Base-by-base conservation (phyloP, 1,284 basidiomycete species). In the Spongispora temasekensis region DNA sequence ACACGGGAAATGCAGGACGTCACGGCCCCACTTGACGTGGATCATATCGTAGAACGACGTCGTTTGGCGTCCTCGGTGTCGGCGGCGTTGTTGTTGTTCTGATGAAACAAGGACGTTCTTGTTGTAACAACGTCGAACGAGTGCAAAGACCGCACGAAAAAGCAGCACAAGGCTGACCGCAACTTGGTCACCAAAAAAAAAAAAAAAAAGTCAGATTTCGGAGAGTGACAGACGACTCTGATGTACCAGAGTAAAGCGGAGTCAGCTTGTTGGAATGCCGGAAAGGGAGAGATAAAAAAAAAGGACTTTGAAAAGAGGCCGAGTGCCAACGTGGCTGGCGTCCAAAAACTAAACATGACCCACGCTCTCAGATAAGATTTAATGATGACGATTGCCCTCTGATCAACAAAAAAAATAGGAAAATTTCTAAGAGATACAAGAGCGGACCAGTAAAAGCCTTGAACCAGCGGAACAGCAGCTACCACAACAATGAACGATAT, bases 21-120 rank as follows among this genome's bases (percentile, higher is more conserved):
- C 85, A 63, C 79, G 80, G 48, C 80, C 84, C 86, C 87, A 90
- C 74, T 88, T 87, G 65, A 89, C 81, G 60, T 80, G 79, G 66
- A 88, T 75, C 71, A 72, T 72, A 31, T 60, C 35, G 57, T 56
- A 27, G 28, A 72, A 63, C 7, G 70, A 79, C n/a, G 48, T 54
- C 13, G 61, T 64, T 15, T 31, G 50, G 21, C 51, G 62, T 5
- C 21, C 5, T n/a, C n/a, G n/a, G n/a, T n/a, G n/a, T n/a, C n/a
- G n/a, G n/a, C n/a, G n/a, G n/a, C n/a, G n/a, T n/a, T n/a, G n/a
- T n/a, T n/a, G n/a, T n/a, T n/a, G n/a, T n/a, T n/a, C n/a, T n/a
- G n/a, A n/a, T n/a, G n/a, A n/a, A n/a, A n/a, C n/a, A 34, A 21
- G n/a, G 32, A 51, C 4, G 10, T 48, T 3, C 3, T 23, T 27